phyloP scores from a whole-genome alignment of 2,329 filamentous ascomycete genomes.

The Botrytis fragariae region DNA sequence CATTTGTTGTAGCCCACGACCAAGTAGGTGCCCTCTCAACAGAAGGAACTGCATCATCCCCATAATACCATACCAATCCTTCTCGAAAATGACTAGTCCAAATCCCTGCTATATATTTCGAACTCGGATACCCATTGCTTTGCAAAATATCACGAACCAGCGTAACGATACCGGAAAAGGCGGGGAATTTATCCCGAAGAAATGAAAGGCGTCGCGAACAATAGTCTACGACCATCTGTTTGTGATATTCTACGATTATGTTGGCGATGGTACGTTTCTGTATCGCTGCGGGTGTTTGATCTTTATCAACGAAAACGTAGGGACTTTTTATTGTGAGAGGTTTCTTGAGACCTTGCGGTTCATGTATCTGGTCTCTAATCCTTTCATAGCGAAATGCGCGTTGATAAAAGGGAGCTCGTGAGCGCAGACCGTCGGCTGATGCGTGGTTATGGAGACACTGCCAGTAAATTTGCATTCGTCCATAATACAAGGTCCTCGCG shows the following conservation, averaged over 20 bases:
- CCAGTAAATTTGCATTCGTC: too few relatives aligned
- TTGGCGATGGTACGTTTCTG: too few relatives aligned
- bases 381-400: too few relatives aligned
- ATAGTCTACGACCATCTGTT: background rate
- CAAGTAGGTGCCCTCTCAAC: background rate
- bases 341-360: too few relatives aligned
- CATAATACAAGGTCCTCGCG: too few relatives aligned
- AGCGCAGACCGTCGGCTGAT: too few relatives aligned
- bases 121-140: background rate
- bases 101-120: background rate
- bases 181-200: background rate
- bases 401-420: too few relatives aligned
- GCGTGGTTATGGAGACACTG: too few relatives aligned
- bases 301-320: too few relatives aligned
- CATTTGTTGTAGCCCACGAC: background rate
- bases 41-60: background rate
- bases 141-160: background rate
- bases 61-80: constrained; percentile 4
- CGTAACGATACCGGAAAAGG: background rate
- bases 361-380: too few relatives aligned
- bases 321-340: too few relatives aligned
- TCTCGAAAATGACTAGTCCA: background rate
- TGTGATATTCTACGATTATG: background rate
- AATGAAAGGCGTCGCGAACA: background rate
- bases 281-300: too few relatives aligned